These are phyloP conservation scores for Malbranchea cinnamomea DNA, from an alignment of 2,329 filamentous ascomycete species.

Conservation along the genomic window DNA sequence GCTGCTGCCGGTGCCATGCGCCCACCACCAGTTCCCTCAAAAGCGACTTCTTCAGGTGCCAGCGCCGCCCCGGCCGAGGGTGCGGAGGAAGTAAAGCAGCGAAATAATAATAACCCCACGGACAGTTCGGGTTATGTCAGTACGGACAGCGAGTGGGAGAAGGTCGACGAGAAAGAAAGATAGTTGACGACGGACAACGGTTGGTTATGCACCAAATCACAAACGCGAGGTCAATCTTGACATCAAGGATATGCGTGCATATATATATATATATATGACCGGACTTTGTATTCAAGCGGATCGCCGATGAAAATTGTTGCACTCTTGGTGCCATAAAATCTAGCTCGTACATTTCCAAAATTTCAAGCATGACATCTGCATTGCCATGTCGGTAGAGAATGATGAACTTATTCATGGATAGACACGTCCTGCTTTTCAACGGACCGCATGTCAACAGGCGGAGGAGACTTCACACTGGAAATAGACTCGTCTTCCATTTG, in stretches of 20 bases:
- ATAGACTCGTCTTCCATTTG: no score
- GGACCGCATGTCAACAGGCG: no score
- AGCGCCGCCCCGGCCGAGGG: slow-evolving; percentile 4
- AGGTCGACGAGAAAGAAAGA: slow-evolving; percentile 59
- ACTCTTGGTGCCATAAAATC: no score
- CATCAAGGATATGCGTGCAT: background rate
- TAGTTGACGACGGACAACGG: background rate
- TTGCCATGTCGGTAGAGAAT: no score
- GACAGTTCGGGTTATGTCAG: slow-evolving; percentile 45
- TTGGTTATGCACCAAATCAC: background rate
- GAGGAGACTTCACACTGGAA: no score
- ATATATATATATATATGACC: slow-evolving; percentile 4
- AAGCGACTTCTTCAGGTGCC: slow-evolving; percentile 1
- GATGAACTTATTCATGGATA: no score
- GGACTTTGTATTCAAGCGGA: no score
- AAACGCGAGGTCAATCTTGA: no score
- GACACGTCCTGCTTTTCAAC: no score
- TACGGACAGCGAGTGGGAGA: slow-evolving; percentile 97
- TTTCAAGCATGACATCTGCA: no score
- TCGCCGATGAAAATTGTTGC: no score
- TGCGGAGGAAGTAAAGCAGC: slow-evolving; percentile 27
- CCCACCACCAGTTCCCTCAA: slow-evolving; percentile 2
- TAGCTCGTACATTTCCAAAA: no score
- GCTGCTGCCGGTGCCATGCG: slow-evolving; percentile 1
- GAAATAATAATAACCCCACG: slow-evolving; percentile 23